A percentile compares a stretch with the other conserved stretches of the same genome.
phyloP scores from a whole-genome alignment of 805 yeast species.

The Candida verbasci region DNA sequence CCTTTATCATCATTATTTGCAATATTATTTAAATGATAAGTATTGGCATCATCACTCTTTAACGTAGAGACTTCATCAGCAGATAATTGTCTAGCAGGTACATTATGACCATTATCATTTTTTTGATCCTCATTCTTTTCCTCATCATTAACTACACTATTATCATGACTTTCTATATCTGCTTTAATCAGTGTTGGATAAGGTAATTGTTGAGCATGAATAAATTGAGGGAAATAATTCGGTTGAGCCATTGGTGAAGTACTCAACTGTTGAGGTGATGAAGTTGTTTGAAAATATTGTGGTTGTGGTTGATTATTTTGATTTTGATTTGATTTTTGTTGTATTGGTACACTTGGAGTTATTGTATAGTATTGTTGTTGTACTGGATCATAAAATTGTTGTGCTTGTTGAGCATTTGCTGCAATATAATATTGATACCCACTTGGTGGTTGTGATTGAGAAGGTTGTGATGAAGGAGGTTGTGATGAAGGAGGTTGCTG shows the following conservation, averaged over 20 bases:
- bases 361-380: constrained; percentile 41
- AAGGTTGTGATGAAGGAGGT: constrained; percentile 5
- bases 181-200: constrained; percentile 6
- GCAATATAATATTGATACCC: constrained; percentile 14
- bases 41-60: constrained; percentile 6
- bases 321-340: constrained; percentile 17
- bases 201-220: constrained; percentile 10
- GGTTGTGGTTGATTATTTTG: constrained; percentile 14
- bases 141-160: background rate
- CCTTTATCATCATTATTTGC: constrained; percentile 9
- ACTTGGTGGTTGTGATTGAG: constrained; percentile 6
- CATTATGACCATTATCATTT: background rate
- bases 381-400: constrained; percentile 40
- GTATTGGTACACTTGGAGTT: constrained; percentile 26
- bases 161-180: constrained; percentile 3
- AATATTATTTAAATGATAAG: constrained; percentile 2
- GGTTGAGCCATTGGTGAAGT: constrained; percentile 5
- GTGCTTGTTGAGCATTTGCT: constrained; percentile 26
- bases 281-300: constrained; percentile 15
- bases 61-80: constrained; percentile 6
- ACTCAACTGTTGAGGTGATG: constrained; percentile 7
- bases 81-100: constrained; percentile 2
- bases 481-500: background rate
- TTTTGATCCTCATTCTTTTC: background rate
- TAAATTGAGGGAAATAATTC: constrained; percentile 6